These are phyloP conservation scores for Eremothecium coryli DNA, from an alignment of 1,139 yeast genomes.

Conservation along the genomic window DNA sequence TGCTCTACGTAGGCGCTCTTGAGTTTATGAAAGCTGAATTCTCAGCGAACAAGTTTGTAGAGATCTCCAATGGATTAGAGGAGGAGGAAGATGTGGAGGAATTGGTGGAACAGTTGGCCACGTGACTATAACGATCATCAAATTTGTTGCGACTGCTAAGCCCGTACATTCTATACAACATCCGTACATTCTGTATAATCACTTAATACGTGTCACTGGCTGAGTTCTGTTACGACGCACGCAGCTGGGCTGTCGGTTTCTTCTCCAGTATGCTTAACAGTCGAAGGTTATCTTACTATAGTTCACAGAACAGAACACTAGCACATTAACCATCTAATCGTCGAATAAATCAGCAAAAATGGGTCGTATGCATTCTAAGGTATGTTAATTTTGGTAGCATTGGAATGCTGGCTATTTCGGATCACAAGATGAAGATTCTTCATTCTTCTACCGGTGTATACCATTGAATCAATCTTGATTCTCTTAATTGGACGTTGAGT, in stretches of 20 bases:
- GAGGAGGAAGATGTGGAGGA: conserved; percentile 29
- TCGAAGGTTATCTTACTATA: no score
- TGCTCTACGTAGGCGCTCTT: conserved; percentile 86
- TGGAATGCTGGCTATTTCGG: conserved; percentile 13
- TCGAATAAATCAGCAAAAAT: conserved; percentile 40
- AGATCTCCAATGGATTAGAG: conserved; percentile 28
- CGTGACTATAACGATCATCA: not conserved
- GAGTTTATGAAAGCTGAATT: conserved; percentile 71
- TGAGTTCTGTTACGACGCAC: no score
- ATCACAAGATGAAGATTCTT: conserved; percentile 16
- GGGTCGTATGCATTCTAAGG: conserved; percentile 79
- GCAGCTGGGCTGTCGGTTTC: no score
- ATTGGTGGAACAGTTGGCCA: conserved; percentile 19
- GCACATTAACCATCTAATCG: no score
- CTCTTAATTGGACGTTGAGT: no score
- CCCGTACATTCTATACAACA: conserved; percentile 9
- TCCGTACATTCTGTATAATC: not conserved
- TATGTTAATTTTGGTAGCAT: conserved; percentile 46
- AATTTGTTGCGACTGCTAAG: conserved; percentile 5
- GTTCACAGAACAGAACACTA: no score
- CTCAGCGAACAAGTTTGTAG: conserved; percentile 37
- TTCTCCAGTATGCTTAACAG: no score
- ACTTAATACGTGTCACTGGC: no score
- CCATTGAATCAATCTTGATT: conserved; percentile 12
- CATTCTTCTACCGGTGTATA: conserved; percentile 25